Evolutionary conservation across 2,329 filamentous ascomycete species (phyloP).

Genomic region (Hortaea werneckii): DNA sequence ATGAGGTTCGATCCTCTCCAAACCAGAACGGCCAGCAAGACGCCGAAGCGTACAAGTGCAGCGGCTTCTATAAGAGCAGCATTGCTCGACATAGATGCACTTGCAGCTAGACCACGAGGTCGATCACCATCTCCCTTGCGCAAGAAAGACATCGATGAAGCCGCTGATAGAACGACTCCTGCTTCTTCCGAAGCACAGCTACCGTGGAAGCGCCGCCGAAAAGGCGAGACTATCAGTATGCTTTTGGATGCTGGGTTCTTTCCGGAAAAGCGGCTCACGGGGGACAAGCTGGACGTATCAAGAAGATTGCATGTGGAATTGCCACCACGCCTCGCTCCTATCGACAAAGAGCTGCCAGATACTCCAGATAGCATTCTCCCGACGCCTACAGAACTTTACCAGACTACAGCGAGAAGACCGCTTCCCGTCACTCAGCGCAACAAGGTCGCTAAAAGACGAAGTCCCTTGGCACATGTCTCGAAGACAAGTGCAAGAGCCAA

Average conservation of each 20-base stretch:
- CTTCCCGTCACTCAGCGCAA: slow-evolving; percentile 3
- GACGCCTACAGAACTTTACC: slow-evolving; percentile 16
- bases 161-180: not conserved
- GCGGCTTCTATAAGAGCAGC: slow-evolving; percentile 3
- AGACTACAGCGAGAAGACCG: not conserved
- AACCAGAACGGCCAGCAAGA: slow-evolving; percentile 4
- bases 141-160: not conserved
- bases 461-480: slow-evolving; percentile 15
- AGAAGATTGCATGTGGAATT: slow-evolving; percentile 7
- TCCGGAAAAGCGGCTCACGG: slow-evolving; percentile 1
- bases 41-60: slow-evolving; percentile 2
- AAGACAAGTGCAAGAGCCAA: slow-evolving; percentile 7
- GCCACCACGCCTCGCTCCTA: slow-evolving; percentile 14
- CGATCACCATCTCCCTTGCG: not conserved
- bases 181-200: not conserved
- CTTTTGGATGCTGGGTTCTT: slow-evolving; percentile 22
- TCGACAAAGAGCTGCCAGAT: slow-evolving; percentile 14
- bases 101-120: not conserved
- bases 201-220: slow-evolving; percentile 6
- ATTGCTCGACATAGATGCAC: slow-evolving; percentile 2
- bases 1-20: not conserved
- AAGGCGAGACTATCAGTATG: slow-evolving; percentile 24
- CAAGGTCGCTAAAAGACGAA: slow-evolving; percentile 8
- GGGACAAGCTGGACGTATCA: slow-evolving; percentile 1
- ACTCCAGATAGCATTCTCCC: slow-evolving; percentile 12